Evolutionary conservation across 768 basidiomycete genomes (phyloP), one percentile per base, ranked within the genome.

Genomic region (Leccinum longicurvipes): DNA sequence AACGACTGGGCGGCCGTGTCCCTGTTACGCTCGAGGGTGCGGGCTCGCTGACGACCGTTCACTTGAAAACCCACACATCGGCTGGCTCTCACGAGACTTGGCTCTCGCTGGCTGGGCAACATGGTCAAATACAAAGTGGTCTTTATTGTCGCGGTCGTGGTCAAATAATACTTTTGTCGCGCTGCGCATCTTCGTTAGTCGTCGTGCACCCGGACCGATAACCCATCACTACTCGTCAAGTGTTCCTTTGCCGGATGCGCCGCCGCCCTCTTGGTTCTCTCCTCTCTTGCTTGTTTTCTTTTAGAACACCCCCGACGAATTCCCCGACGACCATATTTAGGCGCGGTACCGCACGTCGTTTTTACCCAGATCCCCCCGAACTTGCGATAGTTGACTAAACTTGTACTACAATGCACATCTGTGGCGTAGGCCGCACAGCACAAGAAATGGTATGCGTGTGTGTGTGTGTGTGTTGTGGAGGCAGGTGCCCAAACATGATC

Each of bases 301-400:
- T 56, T 31, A 24, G 27, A 55, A 32, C 42, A 17, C 31, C 1
- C 42, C 29, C 44, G 44, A 54, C 52, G 44, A 60, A 54, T 46
- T 25, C 46, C 28, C 2, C 19, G 29, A 31, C 19, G 24, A 12
- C 52, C 47, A 56, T 53, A 50, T 49, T 51, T 67, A 61, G 60
- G 41, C 39, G 47, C 63, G 64, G 58, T 41, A 53, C 61, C 58
- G 63, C 54, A 58, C 54, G 55, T 46, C 17, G 6, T 14, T 44
- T 21, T 39, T 34, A 41, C 39, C 7, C 12, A 49, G 50, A 50
- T 23, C 4, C 53, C n/a, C 11, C 14, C 11, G 31, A 31, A 31
- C 31, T n/a, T 39, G 39, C n/a, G 17, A 39, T 17, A 8, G 21
- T n/a, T n/a, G n/a, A n/a, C 51, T 58, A 64, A 60, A 64, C 50